These are phyloP conservation scores for Quercus phellos DNA, from an alignment of 331 rosid genomes.

Conservation along the genomic window DNA sequence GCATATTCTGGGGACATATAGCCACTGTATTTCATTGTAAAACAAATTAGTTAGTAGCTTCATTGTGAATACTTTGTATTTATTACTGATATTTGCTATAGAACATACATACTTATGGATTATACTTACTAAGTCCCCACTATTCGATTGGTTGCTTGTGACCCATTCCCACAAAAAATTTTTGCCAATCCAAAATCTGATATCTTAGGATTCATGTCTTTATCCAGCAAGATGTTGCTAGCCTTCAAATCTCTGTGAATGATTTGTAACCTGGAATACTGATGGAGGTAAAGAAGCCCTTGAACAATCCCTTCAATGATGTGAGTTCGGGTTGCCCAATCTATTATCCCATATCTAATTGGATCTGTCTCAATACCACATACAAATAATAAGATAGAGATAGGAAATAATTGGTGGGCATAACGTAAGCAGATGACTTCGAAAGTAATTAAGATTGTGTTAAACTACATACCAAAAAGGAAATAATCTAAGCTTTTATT, in stretches of 20 bases:
- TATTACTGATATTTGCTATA: too few relatives aligned
- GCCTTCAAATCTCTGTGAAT: slow-evolving; percentile 38
- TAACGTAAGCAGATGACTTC: too few relatives aligned
- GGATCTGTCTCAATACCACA: too few relatives aligned
- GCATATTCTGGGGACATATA: too few relatives aligned
- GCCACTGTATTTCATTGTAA: too few relatives aligned
- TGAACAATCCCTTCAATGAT: background rate
- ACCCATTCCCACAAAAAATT: background rate
- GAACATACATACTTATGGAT: too few relatives aligned
- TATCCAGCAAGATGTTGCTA: slow-evolving; percentile 30
- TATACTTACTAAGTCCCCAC: slow-evolving; percentile 35
- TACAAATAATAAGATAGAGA: too few relatives aligned
- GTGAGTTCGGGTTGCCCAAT: too few relatives aligned
- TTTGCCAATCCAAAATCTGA: slow-evolving; percentile 37
- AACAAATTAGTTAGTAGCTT: too few relatives aligned
- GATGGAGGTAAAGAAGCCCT: slow-evolving; percentile 49
- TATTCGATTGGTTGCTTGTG: slow-evolving; percentile 3
- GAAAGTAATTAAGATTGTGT: background rate
- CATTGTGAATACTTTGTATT: too few relatives aligned
- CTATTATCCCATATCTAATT: too few relatives aligned
- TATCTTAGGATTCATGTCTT: slow-evolving; percentile 31
- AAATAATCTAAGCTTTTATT: slow-evolving; percentile 29
- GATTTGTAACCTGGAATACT: slow-evolving; percentile 24
- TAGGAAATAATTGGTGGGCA: too few relatives aligned
- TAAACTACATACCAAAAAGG: slow-evolving; percentile 21